Conservation (phyloP, 768 basidiomycete species). For the Termitomyces sp. region DNA sequence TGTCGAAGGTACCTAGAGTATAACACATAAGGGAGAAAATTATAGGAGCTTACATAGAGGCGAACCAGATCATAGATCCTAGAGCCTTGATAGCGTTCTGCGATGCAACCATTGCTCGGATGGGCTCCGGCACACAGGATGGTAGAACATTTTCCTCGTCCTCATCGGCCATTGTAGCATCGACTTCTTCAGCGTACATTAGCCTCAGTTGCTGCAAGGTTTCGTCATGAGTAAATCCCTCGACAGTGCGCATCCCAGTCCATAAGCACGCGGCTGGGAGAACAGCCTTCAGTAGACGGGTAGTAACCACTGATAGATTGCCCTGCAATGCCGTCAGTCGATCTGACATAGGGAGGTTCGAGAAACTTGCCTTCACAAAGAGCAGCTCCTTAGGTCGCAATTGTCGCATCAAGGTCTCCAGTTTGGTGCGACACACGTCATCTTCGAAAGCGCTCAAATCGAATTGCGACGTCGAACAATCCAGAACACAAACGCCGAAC, state of each 20-base stretch:
- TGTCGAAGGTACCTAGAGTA: conserved; percentile 72
- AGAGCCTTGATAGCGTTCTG: conserved; percentile 75
- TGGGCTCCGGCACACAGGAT: conserved; percentile 57
- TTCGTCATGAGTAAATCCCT: conserved; percentile 75
- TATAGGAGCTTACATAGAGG: not conserved
- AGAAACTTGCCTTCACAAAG: conserved; percentile 67
- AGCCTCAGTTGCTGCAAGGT: conserved; percentile 63
- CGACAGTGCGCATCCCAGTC: conserved; percentile 79
- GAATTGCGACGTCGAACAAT: conserved; percentile 95
- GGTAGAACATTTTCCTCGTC: conserved; percentile 37
- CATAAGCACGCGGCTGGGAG: conserved; percentile 81
- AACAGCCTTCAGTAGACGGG: conserved; percentile 73
- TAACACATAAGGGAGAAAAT: conserved; percentile 16
- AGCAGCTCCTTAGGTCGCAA: conserved; percentile 88
- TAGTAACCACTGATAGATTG: conserved; percentile 78
- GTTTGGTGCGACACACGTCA: conserved; percentile 84
- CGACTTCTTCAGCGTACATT: conserved; percentile 53
- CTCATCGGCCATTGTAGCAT: conserved; percentile 36
- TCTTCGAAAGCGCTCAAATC: conserved; percentile 86
- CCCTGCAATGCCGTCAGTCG: conserved; percentile 43
- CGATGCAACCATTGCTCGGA: conserved; percentile 65
- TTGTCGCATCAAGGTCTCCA: conserved; percentile 92
- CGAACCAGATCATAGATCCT: conserved; percentile 88
- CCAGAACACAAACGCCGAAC: conserved; percentile 89
- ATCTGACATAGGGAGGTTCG: not conserved